Evolutionary conservation across 192 early-diverging fungal species (phyloP).

Genomic region (Dispira parvispora): DNA sequence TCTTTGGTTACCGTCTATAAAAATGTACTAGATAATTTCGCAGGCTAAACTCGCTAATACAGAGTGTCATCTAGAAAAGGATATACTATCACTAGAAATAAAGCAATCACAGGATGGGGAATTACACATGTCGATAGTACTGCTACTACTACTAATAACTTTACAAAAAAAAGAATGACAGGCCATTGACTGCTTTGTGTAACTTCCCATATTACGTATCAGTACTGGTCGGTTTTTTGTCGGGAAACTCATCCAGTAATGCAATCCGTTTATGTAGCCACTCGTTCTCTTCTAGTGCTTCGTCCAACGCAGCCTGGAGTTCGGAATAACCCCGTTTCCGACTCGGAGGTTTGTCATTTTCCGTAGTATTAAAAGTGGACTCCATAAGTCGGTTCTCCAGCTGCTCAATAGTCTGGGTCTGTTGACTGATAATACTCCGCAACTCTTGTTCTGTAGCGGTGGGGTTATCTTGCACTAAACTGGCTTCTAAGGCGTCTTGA

Average conservation of each 20-base stretch:
- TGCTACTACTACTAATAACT: too few species aligned
- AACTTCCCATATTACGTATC: too few species aligned
- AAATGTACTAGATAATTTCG: too few species aligned
- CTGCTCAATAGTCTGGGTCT: neutral
- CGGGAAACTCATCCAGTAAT: neutral
- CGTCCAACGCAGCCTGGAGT: constrained; percentile 9
- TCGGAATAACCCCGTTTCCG: constrained; percentile 9
- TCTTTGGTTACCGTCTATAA: too few species aligned
- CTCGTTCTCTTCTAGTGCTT: constrained; percentile 9
- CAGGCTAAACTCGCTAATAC: too few species aligned
- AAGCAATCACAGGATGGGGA: too few species aligned
- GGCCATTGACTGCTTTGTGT: too few species aligned
- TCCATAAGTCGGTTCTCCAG: neutral
- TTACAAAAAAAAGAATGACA: too few species aligned
- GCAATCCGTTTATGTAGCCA: constrained; percentile 8
- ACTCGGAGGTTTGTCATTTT: neutral
- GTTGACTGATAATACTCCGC: neutral
- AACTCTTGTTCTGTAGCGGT: neutral
- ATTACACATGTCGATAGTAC: too few species aligned
- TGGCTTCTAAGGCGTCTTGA: constrained; percentile 2
- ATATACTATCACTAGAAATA: too few species aligned
- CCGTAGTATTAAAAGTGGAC: neutral
- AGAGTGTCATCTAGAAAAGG: too few species aligned
- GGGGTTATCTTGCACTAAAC: neutral
- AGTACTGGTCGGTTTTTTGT: neutral